Conservation (phyloP, 768 basidiomycete species). For the Gyrodon lividus region DNA sequence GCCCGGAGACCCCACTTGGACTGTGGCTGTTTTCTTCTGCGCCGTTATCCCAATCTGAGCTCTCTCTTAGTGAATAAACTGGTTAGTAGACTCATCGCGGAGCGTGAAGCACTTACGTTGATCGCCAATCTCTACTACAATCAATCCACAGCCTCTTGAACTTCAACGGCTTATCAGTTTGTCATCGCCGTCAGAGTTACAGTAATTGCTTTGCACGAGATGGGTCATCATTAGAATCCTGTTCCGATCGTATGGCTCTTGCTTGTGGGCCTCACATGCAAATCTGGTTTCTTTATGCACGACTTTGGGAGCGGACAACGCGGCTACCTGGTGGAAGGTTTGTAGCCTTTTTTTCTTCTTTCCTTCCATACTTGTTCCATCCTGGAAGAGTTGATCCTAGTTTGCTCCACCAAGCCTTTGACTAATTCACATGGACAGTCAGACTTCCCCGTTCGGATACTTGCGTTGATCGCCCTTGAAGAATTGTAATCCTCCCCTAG, state of each 20-base stretch:
- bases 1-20: too few species aligned
- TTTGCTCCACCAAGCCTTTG: constrained; percentile 26
- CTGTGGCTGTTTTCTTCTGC: too few species aligned
- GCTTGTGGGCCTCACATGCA: constrained; percentile 20
- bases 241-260: constrained; percentile 7
- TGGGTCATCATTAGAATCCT: constrained; percentile 5
- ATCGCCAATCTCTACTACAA: constrained; percentile 22
- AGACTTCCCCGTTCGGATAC: constrained; percentile 21
- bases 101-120: constrained; percentile 19
- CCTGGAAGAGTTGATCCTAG: constrained; percentile 31
- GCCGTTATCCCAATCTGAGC: too few species aligned
- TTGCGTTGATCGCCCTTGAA: constrained; percentile 28
- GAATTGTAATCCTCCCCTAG: constrained; percentile 12
- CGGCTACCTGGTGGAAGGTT: constrained; percentile 13
- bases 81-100: neutral
- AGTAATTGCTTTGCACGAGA: constrained; percentile 22
- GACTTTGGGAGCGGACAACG: constrained; percentile 2
- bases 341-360: too few species aligned
- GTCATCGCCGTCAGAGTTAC: constrained; percentile 8
- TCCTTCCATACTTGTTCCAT: constrained; percentile 24
- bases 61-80: too few species aligned
- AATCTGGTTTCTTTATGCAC: constrained; percentile 19
- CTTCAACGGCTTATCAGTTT: constrained; percentile 16
- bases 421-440: constrained; percentile 19
- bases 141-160: constrained; percentile 15